Conservation (phyloP, 1,284 basidiomycete species). For the Heterobasidion parviporum region DNA sequence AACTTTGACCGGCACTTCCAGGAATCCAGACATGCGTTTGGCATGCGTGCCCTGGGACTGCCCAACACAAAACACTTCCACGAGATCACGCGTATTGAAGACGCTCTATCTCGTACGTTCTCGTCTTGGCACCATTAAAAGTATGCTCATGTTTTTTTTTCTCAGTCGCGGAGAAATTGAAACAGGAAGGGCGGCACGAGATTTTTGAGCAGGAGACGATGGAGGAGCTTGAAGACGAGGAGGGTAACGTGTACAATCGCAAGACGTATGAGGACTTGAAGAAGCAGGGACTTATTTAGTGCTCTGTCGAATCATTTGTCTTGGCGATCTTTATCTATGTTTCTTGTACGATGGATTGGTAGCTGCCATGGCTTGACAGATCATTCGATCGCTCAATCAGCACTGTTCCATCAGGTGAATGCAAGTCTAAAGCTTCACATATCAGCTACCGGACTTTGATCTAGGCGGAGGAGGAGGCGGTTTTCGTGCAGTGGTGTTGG, state of each 20-base stretch:
- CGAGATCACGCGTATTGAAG: constrained; percentile 95
- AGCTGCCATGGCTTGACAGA: not conserved
- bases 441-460: not conserved
- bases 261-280: constrained; percentile 90
- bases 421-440: not conserved
- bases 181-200: constrained; percentile 88
- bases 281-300: constrained; percentile 81
- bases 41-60: constrained; percentile 94
- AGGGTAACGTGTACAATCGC: constrained; percentile 91
- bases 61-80: constrained; percentile 99
- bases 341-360: not conserved
- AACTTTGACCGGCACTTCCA: constrained; percentile 94
- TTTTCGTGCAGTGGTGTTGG: constrained; percentile 17
- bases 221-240: constrained; percentile 95
- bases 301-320: not conserved
- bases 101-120: constrained; percentile 80
- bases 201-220: constrained; percentile 88
- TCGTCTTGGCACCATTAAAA: not conserved
- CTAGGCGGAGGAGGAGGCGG: constrained; percentile 20
- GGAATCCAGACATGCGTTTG: constrained; percentile 96
- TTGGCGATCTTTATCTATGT: not conserved
- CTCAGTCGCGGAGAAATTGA: constrained; percentile 92
- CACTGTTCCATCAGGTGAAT: too few species aligned
- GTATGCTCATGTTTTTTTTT: not conserved
- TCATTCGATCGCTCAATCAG: not conserved